Evolutionary conservation across 331 rosid genomes (phyloP).

Genomic region (Quercus lobata): DNA sequence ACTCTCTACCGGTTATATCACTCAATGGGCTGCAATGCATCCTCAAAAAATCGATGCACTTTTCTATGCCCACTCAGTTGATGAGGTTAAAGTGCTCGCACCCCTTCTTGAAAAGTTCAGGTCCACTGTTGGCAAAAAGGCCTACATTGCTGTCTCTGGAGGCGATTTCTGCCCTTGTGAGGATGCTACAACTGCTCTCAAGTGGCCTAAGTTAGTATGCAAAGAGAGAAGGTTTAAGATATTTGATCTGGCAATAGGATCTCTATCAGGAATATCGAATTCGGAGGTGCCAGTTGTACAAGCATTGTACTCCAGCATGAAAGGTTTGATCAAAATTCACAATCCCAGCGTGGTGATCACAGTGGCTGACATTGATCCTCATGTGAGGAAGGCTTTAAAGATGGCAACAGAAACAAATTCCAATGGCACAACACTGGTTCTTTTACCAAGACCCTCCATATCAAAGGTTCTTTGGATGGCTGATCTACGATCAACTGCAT

Average conservation of each 20-base stretch:
- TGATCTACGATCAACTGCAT: slow-evolving; percentile 74
- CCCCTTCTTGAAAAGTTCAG: slow-evolving; percentile 89
- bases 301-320: slow-evolving; percentile 81
- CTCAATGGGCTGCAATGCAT: slow-evolving; percentile 97
- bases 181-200: slow-evolving; percentile 65
- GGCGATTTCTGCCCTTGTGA: slow-evolving; percentile 72
- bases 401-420: slow-evolving; percentile 67
- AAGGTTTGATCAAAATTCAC: slow-evolving; percentile 86
- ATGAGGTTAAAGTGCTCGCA: slow-evolving; percentile 72
- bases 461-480: slow-evolving; percentile 94
- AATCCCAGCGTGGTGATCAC: slow-evolving; percentile 83
- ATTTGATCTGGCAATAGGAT: slow-evolving; percentile 64
- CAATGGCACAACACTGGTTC: slow-evolving; percentile 62
- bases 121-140: slow-evolving; percentile 77
- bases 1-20: slow-evolving; percentile 75
- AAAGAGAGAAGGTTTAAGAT: slow-evolving; percentile 84
- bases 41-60: slow-evolving; percentile 93
- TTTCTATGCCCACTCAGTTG: slow-evolving; percentile 80
- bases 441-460: slow-evolving; percentile 65
- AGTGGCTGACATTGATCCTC: slow-evolving; percentile 59
- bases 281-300: slow-evolving; percentile 84
- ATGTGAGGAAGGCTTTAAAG: slow-evolving; percentile 79
- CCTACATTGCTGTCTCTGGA: slow-evolving; percentile 80
- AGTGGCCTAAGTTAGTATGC: slow-evolving; percentile 81
- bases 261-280: slow-evolving; percentile 65